These are phyloP conservation scores for Stemphylium vesicarium DNA, from an alignment of 2,329 filamentous ascomycete genomes.

Conservation along the genomic window DNA sequence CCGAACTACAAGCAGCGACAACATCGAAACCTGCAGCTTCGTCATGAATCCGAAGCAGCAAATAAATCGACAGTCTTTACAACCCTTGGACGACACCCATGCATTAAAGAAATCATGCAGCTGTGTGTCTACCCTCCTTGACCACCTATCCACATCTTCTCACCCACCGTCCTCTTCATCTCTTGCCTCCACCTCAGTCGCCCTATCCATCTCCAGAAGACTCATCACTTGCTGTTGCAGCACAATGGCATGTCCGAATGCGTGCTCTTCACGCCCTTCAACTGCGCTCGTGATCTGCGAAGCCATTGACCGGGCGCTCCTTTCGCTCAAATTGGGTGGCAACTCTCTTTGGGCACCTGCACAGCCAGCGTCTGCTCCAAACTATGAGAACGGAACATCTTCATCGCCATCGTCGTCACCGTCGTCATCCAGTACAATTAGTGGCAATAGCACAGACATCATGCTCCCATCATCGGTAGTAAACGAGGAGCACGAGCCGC, in stretches of 20 bases:
- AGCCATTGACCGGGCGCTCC: slow-evolving; percentile 6
- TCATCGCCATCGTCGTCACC: slow-evolving; percentile 1
- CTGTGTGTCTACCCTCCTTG: slow-evolving; percentile 3
- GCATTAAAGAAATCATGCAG: background rate
- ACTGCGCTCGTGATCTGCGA: slow-evolving; percentile 8
- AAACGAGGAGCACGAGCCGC: slow-evolving; percentile 9
- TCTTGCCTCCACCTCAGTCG: background rate
- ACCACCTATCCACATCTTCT: slow-evolving; percentile 1
- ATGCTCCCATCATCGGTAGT: background rate
- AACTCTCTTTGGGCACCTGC: slow-evolving; percentile 2
- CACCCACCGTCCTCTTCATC: background rate
- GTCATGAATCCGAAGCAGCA: background rate
- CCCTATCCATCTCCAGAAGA: slow-evolving; percentile 3
- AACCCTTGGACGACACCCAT: background rate
- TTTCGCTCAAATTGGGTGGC: slow-evolving; percentile 4
- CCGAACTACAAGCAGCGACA: background rate
- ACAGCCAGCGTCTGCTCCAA: background rate
- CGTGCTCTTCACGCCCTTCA: slow-evolving; percentile 6
- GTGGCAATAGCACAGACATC: background rate
- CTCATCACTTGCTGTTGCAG: slow-evolving; percentile 4
- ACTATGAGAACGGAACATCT: slow-evolving; percentile 1
- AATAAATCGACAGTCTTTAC: background rate
- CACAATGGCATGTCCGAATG: slow-evolving; percentile 3
- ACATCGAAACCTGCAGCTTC: background rate
- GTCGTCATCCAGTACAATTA: background rate